A percentile compares a stretch with the other conserved stretches of the same genome.
Evolutionary conservation across 768 basidiomycete genomes (phyloP).

Genomic region (Rhizopogon roseolus): DNA sequence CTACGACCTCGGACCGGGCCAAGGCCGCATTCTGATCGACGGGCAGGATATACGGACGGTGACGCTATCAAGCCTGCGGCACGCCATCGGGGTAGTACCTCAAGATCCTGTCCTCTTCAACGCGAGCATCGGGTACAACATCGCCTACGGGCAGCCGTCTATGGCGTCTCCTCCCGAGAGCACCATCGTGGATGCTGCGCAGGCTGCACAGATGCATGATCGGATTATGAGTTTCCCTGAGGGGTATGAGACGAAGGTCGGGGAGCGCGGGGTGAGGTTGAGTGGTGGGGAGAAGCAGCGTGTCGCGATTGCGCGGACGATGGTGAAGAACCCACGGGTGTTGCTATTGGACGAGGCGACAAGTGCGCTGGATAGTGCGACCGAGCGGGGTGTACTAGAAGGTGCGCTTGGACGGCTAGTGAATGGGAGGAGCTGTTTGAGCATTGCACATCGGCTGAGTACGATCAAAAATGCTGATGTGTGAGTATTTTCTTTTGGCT

Average conservation of each 20-base stretch:
- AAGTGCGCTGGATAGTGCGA: constrained; percentile 84
- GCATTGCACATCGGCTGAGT: constrained; percentile 20
- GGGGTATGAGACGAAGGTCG: constrained; percentile 80
- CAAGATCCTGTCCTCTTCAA: constrained; percentile 58
- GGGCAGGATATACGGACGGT: constrained; percentile 86
- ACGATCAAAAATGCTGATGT: constrained; percentile 58
- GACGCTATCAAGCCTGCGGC: constrained; percentile 74
- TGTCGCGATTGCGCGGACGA: constrained; percentile 81
- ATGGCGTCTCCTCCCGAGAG: constrained; percentile 59
- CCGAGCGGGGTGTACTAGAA: constrained; percentile 86
- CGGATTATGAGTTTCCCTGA: constrained; percentile 81
- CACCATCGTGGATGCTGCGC: constrained; percentile 65
- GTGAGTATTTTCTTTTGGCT: constrained; percentile 31
- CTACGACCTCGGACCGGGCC: constrained; percentile 80
- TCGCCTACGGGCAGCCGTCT: constrained; percentile 52
- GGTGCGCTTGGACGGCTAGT: constrained; percentile 20
- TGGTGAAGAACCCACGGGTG: constrained; percentile 82
- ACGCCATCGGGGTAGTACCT: constrained; percentile 86
- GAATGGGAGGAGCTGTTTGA: constrained; percentile 22
- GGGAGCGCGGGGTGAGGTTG: constrained; percentile 83
- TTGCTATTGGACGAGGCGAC: constrained; percentile 77
- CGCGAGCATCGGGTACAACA: constrained; percentile 66
- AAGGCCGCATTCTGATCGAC: constrained; percentile 78
- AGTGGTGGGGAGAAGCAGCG: constrained; percentile 90
- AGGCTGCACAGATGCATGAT: constrained; percentile 85